These are phyloP conservation scores for Phytophthora cryptogea DNA, from an alignment of 352 stramenopile species.

Conservation along the genomic window DNA sequence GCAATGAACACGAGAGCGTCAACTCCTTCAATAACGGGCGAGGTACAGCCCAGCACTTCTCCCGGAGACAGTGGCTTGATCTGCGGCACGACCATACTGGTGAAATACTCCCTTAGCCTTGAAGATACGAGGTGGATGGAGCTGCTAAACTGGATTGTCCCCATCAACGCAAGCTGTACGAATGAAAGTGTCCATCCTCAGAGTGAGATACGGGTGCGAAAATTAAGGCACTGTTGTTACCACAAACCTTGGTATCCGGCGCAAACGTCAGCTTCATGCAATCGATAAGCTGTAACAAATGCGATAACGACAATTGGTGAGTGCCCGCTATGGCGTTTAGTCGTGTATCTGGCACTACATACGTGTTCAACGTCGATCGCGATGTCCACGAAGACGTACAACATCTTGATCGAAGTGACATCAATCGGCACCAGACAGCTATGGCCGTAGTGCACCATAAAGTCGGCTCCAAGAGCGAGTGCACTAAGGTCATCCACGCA, in stretches of 20 bases:
- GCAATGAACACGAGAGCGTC: slow-evolving; percentile 98
- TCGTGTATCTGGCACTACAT: slow-evolving; percentile 10
- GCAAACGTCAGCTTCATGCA: slow-evolving; percentile 94
- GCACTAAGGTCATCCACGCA: slow-evolving; percentile 99
- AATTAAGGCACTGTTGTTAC: background rate
- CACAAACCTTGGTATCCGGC: slow-evolving; percentile 66
- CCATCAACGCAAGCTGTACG: slow-evolving; percentile 91
- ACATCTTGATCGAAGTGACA: slow-evolving; percentile 94
- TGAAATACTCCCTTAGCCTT: slow-evolving; percentile 81
- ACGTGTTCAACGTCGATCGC: slow-evolving; percentile 97
- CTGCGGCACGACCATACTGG: slow-evolving; percentile 92
- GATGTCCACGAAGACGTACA: slow-evolving; percentile 99
- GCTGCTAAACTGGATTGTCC: slow-evolving; percentile 96
- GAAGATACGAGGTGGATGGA: slow-evolving; percentile 87
- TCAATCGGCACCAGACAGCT: slow-evolving; percentile 98
- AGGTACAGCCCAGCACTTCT: slow-evolving; percentile 99
- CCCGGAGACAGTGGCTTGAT: slow-evolving; percentile 96
- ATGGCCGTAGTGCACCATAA: slow-evolving; percentile 99
- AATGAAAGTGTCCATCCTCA: background rate
- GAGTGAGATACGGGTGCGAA: background rate
- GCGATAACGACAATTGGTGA: slow-evolving; percentile 3
- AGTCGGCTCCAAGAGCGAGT: slow-evolving; percentile 93
- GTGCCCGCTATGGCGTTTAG: background rate
- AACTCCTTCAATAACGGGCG: slow-evolving; percentile 91
- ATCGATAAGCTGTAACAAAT: slow-evolving; percentile 82